Base-by-base conservation (phyloP, 495 filamentous ascomycete genomes). In the Cercophora samala region DNA sequence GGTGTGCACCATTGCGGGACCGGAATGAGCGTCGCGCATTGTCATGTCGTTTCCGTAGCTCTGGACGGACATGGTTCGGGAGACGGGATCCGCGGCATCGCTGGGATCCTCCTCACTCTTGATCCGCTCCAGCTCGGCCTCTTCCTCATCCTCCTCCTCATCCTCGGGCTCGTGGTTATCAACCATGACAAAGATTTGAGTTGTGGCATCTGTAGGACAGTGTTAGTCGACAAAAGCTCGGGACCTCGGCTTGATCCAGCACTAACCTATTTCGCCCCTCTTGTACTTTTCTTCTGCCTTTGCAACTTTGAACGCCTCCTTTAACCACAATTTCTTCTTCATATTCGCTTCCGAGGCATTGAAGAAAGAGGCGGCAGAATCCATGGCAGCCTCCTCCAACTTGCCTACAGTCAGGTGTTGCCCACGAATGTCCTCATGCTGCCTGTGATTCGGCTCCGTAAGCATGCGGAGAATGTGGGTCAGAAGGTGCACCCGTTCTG, bases 281-380 rank as follows among this genome's bases (percentile, higher is more conserved):
- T 81, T 76, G 67, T 79, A 90, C 11, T 81, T 76, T 68, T 91
- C 89, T 72, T 92, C 88, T 69, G 79, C 76, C 61, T 81, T 80
- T 22, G 89, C 88, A 21, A 91, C 83, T 63, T 84, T 85, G 73
- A 90, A 91, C 5, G 91, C 85, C 72, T 90, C 88, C 66, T 87
- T 86, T 21, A 92, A 64, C 22, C 73, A 81, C 1, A 75, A 66
- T 63, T 70, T 79, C 72, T 84, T 85, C 29, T 72, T 69, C 3
- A 64, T 53, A 46, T 86, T 85, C 17, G 70, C 75, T 0, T 76
- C 75, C 6, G 77, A 78, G 5, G 78, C 77, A 11, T 78, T 79
- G 42, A 82, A 79, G 22, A 69, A 70, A 64, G 83, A 84, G 70
- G 77, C 85, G 5, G 69, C 63, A 1, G 77, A 75, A 32, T 86